Evolutionary conservation across 2,329 filamentous ascomycete species (phyloP).

Genomic region (Pseudogymnoascus sp.): DNA sequence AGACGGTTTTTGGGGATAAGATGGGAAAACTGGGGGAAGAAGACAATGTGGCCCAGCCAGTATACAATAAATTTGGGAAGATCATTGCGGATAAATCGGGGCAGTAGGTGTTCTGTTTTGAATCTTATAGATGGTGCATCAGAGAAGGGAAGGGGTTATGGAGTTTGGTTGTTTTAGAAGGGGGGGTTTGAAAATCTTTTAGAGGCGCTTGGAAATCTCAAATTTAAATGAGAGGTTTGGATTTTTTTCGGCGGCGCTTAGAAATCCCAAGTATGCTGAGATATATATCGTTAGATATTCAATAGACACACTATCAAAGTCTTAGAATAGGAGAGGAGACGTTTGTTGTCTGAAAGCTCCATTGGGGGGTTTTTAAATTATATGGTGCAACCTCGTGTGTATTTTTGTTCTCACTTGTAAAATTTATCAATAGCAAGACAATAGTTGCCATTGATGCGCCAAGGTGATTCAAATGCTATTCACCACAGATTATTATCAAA

Average conservation of each 20-base stretch:
- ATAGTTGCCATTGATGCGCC: background rate
- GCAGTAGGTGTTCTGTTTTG: background rate
- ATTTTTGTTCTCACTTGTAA: background rate
- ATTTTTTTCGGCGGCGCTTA: background rate
- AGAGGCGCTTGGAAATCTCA: background rate
- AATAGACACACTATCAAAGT: background rate
- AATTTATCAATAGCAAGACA: background rate
- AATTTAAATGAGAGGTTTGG: background rate
- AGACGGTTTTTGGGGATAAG: constrained; percentile 41
- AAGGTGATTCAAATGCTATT: background rate
- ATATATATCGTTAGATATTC: background rate
- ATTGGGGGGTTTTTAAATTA: background rate
- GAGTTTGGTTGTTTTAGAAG: background rate
- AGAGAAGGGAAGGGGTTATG: background rate
- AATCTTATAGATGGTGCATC: background rate
- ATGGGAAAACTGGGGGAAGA: constrained; percentile 36
- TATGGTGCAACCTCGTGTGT: background rate
- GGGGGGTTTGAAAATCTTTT: background rate
- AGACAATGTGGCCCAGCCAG: constrained; percentile 23
- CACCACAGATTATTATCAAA: background rate
- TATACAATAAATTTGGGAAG: constrained; percentile 34
- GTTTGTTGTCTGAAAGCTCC: background rate
- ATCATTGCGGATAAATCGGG: constrained; percentile 27
- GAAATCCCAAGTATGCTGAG: background rate
- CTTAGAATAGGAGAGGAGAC: background rate